Conservation (phyloP, 768 basidiomycete genomes). For the Tricholoma hemisulphureum region DNA sequence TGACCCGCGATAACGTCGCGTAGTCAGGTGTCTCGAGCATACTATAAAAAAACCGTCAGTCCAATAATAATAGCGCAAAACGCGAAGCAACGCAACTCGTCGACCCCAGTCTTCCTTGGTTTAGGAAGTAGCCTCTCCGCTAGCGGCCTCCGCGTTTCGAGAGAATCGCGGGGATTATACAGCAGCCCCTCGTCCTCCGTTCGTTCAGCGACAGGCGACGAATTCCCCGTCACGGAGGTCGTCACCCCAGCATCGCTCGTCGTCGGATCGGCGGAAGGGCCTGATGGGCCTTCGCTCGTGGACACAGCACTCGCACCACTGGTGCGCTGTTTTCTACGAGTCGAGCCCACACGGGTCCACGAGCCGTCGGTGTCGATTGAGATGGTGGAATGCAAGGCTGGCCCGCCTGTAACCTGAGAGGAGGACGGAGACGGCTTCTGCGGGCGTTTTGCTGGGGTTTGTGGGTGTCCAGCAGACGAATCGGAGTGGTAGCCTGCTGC, state of each 20-base stretch:
- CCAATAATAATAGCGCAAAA: conserved; percentile 9
- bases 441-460: conserved; percentile 6
- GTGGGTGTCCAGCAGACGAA: conserved; percentile 8
- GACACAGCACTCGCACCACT: background rate
- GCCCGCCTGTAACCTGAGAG: conserved; percentile 18
- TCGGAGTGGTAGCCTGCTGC: conserved; percentile 20
- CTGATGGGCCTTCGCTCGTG: conserved; percentile 20
- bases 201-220: conserved; percentile 37
- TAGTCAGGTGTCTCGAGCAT: conserved; percentile 62
- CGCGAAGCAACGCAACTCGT: conserved; percentile 52
- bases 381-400: conserved; percentile 32
- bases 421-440: conserved; percentile 12
- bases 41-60: conserved; percentile 34
- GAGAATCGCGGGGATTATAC: conserved; percentile 23
- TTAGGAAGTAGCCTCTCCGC: conserved; percentile 68
- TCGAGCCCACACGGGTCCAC: conserved; percentile 70
- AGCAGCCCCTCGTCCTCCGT: conserved; percentile 27
- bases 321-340: conserved; percentile 27
- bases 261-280: conserved; percentile 33
- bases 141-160: conserved; percentile 41
- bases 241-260: conserved; percentile 55
- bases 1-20: conserved; percentile 58
- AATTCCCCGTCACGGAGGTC: conserved; percentile 40
- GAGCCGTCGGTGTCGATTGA: conserved; percentile 55
- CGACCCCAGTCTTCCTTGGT: conserved; percentile 61